Evolutionary conservation across 2,329 filamentous ascomycete genomes (phyloP).

Genomic region (Xylaria hypoxylon): DNA sequence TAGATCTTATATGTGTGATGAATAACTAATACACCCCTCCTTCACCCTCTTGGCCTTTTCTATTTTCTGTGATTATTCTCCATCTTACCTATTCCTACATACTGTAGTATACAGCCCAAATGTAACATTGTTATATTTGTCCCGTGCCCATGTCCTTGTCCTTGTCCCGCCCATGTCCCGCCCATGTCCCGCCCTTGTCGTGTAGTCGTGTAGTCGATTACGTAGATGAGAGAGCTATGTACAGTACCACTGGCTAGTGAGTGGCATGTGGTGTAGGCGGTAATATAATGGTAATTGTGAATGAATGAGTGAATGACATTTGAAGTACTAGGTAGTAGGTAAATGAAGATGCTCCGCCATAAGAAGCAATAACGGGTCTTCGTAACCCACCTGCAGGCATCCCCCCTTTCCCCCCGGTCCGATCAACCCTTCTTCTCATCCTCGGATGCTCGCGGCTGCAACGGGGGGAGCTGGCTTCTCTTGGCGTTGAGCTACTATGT

Average conservation of each 20-base stretch:
- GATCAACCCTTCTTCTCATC: slow-evolving; percentile 21
- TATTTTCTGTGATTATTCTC: no score
- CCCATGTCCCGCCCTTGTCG: no score
- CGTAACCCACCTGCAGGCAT: slow-evolving; percentile 36
- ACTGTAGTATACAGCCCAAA: no score
- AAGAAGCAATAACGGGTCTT: slow-evolving; percentile 40
- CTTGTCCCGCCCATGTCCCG: no score
- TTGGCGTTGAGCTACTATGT: slow-evolving; percentile 24
- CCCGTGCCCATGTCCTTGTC: no score
- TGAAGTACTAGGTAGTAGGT: neutral
- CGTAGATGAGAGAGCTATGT: no score
- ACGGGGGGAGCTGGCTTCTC: slow-evolving; percentile 35
- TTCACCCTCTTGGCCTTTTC: no score
- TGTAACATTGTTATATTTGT: no score
- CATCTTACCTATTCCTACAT: no score
- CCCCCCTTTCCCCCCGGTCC: slow-evolving; percentile 15
- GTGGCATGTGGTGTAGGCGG: neutral
- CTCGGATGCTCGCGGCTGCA: slow-evolving; percentile 36
- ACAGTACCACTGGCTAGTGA: no score
- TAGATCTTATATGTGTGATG: slow-evolving; percentile 24
- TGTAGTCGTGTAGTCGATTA: no score
- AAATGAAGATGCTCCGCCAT: slow-evolving; percentile 28
- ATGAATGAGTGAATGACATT: neutral
- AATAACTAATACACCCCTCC: neutral
- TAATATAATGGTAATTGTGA: neutral